Base-by-base conservation (phyloP, 2,329 filamentous ascomycete species). In the Eurotiales sp. region DNA sequence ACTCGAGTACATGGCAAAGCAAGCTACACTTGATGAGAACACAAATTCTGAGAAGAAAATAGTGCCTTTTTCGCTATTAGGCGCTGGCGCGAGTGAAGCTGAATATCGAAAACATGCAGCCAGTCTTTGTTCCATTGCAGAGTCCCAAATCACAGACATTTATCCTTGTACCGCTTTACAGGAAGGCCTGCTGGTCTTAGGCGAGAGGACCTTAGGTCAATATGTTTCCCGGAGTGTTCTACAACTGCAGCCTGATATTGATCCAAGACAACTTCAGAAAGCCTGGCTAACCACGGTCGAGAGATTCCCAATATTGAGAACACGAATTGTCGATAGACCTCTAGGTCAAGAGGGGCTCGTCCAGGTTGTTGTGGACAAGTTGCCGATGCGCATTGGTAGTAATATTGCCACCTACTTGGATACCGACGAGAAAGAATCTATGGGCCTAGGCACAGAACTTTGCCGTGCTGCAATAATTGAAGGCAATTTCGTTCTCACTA, bases 81-180 rank as follows among this genome's bases (percentile, higher is more conserved):
- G 25, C 8, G 6, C 32, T 8, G 15, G n/a, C n/a, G 12, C 21
- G 11, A 37, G 37, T 8, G 44, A 25, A 14, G 37, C 25, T 14
- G 50, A 52, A 32, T 23, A 46, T 30, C 49, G 36, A 39, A 25
- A 17, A n/a, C 15, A 52, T 40, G 50, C 47, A 19, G 39, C 39
- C 34, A n/a, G n/a, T 17, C n/a, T n/a, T 4, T 50, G 47, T 37
- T 41, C 27, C 15, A 29, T 50, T n/a, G 22, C 40, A 36, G 40
- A 41, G 1, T 19, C 15, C 11, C 17, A 27, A 25, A 41, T 51
- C 4, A 41, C 32, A 21, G 42, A 51, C 25, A 37, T 42, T 12
- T 75, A 73, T 51, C 73, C 72, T 6, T 73, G 70, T 55, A 74
- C 68, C 36, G 63, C 72, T 6, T 63, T 73, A 1, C 73, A 75